Evolutionary conservation across 306 rosid genomes (phyloP).

Genomic region (Medicago ruthenica): DNA sequence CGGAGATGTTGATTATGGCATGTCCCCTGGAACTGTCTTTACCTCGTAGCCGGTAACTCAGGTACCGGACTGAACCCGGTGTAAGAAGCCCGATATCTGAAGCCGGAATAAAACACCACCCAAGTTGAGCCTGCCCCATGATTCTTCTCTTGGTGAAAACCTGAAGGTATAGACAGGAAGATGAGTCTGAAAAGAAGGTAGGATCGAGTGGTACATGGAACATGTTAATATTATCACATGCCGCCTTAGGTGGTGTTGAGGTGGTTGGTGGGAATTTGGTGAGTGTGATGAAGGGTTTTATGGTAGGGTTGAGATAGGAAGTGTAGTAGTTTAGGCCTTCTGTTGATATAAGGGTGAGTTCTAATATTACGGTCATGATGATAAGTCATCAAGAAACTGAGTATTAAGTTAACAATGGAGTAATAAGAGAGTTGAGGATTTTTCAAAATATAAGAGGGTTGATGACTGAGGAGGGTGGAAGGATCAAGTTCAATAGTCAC

Average conservation of each 20-base stretch:
- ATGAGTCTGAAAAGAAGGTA: conserved; percentile 52
- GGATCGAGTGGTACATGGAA: conserved; percentile 52
- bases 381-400: neutral
- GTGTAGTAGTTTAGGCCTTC: conserved; percentile 52
- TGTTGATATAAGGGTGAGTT: conserved; percentile 56
- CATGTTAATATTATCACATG: conserved; percentile 50
- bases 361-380: conserved; percentile 35
- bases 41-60: conserved; percentile 67
- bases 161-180: conserved; percentile 54
- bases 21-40: conserved; percentile 61
- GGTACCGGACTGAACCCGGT: conserved; percentile 44
- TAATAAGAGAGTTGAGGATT: conserved; percentile 8
- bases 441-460: conserved; percentile 2
- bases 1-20: conserved; percentile 51
- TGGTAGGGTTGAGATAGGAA: conserved; percentile 34
- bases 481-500: neutral
- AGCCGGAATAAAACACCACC: conserved; percentile 62
- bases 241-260: neutral
- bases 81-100: conserved; percentile 56
- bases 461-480: neutral
- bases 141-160: conserved; percentile 57
- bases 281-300: conserved; percentile 61
- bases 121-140: conserved; percentile 56
- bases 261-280: conserved; percentile 40
- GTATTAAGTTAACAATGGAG: neutral